A percentile compares a stretch with the other conserved stretches of the same genome.
phyloP scores from a whole-genome alignment of 345 rosid species.

The Excoecaria agallocha region DNA sequence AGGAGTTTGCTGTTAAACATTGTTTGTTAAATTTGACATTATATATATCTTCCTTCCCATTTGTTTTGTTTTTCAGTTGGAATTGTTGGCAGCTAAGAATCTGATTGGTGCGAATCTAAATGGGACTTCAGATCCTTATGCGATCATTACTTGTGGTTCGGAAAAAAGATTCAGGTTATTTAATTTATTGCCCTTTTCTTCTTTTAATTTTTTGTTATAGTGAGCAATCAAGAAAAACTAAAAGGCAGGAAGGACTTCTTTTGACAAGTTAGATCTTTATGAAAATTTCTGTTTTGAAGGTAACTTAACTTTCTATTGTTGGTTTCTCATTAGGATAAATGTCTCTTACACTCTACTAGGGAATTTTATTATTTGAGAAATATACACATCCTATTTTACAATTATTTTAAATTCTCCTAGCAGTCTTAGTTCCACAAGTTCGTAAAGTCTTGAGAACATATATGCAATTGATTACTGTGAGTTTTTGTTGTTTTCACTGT shows the following conservation, averaged over 20 bases:
- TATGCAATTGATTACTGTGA: too few species aligned
- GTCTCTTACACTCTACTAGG: neutral
- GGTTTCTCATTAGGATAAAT: neutral
- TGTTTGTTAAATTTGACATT: neutral
- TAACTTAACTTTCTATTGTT: neutral
- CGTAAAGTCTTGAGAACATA: neutral
- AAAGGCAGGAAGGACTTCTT: neutral
- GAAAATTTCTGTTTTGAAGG: neutral
- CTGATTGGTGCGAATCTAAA: constrained; percentile 91
- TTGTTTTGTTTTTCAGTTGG: constrained; percentile 52
- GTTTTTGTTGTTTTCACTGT: neutral
- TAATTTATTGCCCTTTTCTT: constrained; percentile 10
- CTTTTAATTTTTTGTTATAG: neutral
- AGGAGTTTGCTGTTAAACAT: neutral
- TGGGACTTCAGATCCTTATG: constrained; percentile 98
- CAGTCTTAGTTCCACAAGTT: neutral
- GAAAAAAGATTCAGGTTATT: constrained; percentile 92
- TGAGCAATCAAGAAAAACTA: neutral
- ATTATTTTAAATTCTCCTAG: neutral
- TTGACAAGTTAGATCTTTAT: neutral
- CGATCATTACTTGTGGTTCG: constrained; percentile 92
- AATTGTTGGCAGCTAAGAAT: constrained; percentile 95
- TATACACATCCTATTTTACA: neutral
- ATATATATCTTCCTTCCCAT: neutral
- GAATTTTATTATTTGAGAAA: neutral